A percentile compares a stretch with the other conserved stretches of the same genome.
Conservation (phyloP, 805 yeast species). For the Kurtzmaniella cleridarum region DNA sequence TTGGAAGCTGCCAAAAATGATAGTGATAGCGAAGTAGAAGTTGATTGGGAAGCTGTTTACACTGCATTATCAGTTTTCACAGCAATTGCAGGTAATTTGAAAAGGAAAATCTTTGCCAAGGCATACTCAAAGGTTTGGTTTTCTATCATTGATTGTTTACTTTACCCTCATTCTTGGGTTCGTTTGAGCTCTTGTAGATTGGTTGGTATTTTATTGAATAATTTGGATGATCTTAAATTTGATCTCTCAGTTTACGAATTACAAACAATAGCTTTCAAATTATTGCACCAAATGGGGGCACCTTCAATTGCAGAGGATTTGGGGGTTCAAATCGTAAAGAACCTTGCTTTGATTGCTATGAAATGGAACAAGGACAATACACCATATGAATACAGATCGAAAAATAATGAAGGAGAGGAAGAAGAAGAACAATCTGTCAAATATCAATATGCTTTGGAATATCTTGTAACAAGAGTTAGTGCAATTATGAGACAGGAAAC, state of each 20-base stretch:
- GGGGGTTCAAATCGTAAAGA: conserved; percentile 61
- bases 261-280: conserved; percentile 64
- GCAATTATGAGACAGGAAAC: conserved; percentile 60
- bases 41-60: conserved; percentile 77
- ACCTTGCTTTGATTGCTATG: conserved; percentile 54
- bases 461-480: conserved; percentile 60
- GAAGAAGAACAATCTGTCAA: conserved; percentile 15
- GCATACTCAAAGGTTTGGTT: conserved; percentile 44
- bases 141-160: conserved; percentile 45
- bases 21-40: conserved; percentile 29
- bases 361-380: conserved; percentile 52
- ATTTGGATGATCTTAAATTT: conserved; percentile 31
- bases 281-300: conserved; percentile 77
- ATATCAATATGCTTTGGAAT: conserved; percentile 43
- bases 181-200: conserved; percentile 62
- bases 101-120: conserved; percentile 20
- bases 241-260: conserved; percentile 38
- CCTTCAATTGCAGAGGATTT: conserved; percentile 62
- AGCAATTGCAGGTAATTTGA: conserved; percentile 34
- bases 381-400: conserved; percentile 20
- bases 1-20: conserved; percentile 25
- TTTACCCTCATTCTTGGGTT: conserved; percentile 92
- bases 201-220: conserved; percentile 46
- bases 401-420: conserved; percentile 15
- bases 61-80: conserved; percentile 52